These are phyloP conservation scores for Lupinus albus DNA, from an alignment of 306 rosid species.

Conservation along the genomic window DNA sequence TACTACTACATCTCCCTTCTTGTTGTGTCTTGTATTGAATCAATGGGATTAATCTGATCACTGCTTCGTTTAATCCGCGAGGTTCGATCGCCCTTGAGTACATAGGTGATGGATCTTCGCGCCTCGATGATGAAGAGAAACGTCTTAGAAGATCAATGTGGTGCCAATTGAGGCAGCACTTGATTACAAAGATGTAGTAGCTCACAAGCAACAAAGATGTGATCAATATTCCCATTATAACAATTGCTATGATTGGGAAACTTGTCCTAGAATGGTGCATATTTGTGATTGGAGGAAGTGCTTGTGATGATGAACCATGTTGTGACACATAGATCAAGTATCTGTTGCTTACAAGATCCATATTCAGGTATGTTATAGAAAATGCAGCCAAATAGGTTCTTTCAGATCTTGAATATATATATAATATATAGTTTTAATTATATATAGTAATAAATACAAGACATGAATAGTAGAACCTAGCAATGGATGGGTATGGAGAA, in stretches of 20 bases:
- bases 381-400: slow-evolving; percentile 39
- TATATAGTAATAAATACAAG: too few species aligned
- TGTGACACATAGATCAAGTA: slow-evolving; percentile 48
- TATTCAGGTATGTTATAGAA: slow-evolving; percentile 35
- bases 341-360: slow-evolving; percentile 67
- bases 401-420: slow-evolving; percentile 55
- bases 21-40: slow-evolving; percentile 57
- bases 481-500: slow-evolving; percentile 34
- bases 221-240: slow-evolving; percentile 82
- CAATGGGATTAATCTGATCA: slow-evolving; percentile 79
- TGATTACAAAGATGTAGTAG: slow-evolving; percentile 93
- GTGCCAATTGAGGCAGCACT: slow-evolving; percentile 97
- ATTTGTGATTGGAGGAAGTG: slow-evolving; percentile 55
- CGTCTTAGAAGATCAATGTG: slow-evolving; percentile 79
- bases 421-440: too few species aligned
- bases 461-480: too few species aligned
- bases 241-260: slow-evolving; percentile 91
- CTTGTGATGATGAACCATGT: slow-evolving; percentile 55
- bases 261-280: slow-evolving; percentile 55
- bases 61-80: slow-evolving; percentile 77
- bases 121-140: slow-evolving; percentile 61
- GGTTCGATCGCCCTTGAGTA: slow-evolving; percentile 46
- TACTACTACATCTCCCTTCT: slow-evolving; percentile 29
- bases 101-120: slow-evolving; percentile 44
- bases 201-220: slow-evolving; percentile 82